Conservation (phyloP, 1,139 yeast species). For the Eremothecium gossypii region DNA sequence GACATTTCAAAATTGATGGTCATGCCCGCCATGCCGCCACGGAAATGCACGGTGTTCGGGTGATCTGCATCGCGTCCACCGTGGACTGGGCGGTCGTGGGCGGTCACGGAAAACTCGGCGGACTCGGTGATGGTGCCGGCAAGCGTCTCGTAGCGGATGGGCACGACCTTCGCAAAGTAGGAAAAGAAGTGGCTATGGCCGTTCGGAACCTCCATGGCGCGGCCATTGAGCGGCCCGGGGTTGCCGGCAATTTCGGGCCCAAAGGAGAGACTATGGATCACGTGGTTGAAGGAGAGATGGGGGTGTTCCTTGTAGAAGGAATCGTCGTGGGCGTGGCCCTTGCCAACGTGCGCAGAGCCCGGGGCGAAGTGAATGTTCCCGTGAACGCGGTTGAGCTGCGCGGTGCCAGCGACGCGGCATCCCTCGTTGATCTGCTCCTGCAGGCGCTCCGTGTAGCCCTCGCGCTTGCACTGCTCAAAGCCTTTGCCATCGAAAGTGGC, state of each 20-base stretch:
- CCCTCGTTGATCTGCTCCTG: constrained; percentile 66
- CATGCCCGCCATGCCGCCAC: constrained; percentile 88
- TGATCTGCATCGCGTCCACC: constrained; percentile 93
- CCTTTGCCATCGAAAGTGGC: constrained; percentile 81
- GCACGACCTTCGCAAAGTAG: constrained; percentile 82
- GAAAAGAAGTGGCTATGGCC: constrained; percentile 48
- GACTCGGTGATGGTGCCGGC: constrained; percentile 51
- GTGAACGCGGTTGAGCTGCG: constrained; percentile 72
- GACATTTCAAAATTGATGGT: constrained; percentile 85
- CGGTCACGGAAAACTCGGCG: constrained; percentile 85
- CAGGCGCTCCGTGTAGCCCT: constrained; percentile 65
- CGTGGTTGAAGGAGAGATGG: constrained; percentile 61
- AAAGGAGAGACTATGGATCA: constrained; percentile 71
- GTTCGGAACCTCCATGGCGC: constrained; percentile 35
- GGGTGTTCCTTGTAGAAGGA: constrained; percentile 54
- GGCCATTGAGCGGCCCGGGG: constrained; percentile 56
- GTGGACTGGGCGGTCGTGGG: constrained; percentile 70
- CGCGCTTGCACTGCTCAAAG: constrained; percentile 82
- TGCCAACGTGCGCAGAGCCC: constrained; percentile 49
- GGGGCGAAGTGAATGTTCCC: constrained; percentile 96
- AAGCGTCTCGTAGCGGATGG: constrained; percentile 72
- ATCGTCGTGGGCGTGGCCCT: constrained; percentile 74
- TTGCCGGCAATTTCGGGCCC: constrained; percentile 41
- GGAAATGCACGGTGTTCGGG: constrained; percentile 72
- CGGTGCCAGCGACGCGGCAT: constrained; percentile 73